Conservation (phyloP, 768 basidiomycete genomes). For the Russula compacta region DNA sequence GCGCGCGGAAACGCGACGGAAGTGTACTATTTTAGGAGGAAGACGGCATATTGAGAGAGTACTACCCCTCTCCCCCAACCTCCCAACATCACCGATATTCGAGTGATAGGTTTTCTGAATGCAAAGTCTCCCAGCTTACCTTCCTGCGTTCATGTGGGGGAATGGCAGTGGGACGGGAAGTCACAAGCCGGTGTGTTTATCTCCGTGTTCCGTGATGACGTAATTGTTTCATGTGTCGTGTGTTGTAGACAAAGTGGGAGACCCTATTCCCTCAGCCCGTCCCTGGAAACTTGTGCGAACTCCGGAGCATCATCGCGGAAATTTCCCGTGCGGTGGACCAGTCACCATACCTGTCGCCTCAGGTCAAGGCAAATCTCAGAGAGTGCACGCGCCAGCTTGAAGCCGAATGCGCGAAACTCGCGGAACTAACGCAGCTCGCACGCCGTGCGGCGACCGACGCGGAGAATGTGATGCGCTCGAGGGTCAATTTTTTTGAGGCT, state of each 20-base stretch:
- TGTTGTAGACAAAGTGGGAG: neutral
- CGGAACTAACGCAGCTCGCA: neutral
- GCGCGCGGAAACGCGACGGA: neutral
- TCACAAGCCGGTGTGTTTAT: neutral
- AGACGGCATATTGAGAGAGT: neutral
- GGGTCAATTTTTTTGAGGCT: slow-evolving; percentile 4
- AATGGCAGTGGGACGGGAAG: neutral
- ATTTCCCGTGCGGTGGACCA: neutral
- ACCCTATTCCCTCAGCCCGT: neutral
- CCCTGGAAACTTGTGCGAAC: neutral
- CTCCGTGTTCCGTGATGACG: neutral
- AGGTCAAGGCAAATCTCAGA: neutral
- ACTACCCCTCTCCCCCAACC: neutral
- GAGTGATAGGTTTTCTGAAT: neutral
- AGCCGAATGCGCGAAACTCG: neutral
- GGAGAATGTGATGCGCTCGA: neutral
- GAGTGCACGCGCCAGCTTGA: neutral
- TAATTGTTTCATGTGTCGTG: neutral
- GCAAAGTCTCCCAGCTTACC: neutral
- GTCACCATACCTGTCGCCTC: neutral
- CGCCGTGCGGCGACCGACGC: neutral
- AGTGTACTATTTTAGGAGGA: neutral
- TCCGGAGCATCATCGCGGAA: neutral
- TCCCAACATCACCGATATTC: neutral
- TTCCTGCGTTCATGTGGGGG: neutral